These are phyloP conservation scores for Alnus rubra DNA, from an alignment of 306 rosid genomes.

Conservation along the genomic window DNA sequence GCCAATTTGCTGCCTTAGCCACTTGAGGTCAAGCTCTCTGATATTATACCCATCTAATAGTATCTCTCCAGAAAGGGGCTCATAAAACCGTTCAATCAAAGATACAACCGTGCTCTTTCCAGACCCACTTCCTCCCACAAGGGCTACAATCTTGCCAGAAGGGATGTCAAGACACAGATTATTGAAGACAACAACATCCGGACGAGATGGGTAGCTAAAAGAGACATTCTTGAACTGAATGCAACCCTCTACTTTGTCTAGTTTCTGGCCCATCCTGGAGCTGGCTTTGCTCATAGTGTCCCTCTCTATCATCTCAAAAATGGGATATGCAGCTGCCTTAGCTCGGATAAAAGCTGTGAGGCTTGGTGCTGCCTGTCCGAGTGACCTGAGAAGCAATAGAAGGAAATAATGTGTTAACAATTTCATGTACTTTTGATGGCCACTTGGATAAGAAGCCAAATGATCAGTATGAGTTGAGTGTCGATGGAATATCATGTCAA, in stretches of 20 bases:
- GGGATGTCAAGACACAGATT: conserved; percentile 76
- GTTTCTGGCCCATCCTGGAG: conserved; percentile 52
- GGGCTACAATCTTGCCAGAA: conserved; percentile 83
- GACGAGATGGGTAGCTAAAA: conserved; percentile 91
- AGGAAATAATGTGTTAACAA: neutral
- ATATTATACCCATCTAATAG: conserved; percentile 59
- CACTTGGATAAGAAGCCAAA: too few species aligned
- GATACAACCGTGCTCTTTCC: conserved; percentile 92
- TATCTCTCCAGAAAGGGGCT: conserved; percentile 76
- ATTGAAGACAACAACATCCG: conserved; percentile 63
- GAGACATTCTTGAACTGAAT: conserved; percentile 72
- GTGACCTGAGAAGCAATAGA: conserved; percentile 56
- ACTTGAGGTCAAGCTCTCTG: conserved; percentile 73
- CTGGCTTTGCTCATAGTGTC: conserved; percentile 61
- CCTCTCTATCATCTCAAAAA: conserved; percentile 93
- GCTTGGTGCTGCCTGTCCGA: conserved; percentile 93
- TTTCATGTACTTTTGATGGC: too few species aligned
- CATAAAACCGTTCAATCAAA: conserved; percentile 91
- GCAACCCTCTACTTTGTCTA: conserved; percentile 67
- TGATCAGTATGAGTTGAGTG: neutral
- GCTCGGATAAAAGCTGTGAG: conserved; percentile 86
- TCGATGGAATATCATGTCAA: neutral
- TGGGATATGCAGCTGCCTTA: conserved; percentile 90
- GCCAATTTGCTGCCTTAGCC: conserved; percentile 90
- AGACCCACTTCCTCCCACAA: conserved; percentile 96